These are phyloP conservation scores for Austroboletus festivus DNA, from an alignment of 768 basidiomycete species.

Conservation along the genomic window DNA sequence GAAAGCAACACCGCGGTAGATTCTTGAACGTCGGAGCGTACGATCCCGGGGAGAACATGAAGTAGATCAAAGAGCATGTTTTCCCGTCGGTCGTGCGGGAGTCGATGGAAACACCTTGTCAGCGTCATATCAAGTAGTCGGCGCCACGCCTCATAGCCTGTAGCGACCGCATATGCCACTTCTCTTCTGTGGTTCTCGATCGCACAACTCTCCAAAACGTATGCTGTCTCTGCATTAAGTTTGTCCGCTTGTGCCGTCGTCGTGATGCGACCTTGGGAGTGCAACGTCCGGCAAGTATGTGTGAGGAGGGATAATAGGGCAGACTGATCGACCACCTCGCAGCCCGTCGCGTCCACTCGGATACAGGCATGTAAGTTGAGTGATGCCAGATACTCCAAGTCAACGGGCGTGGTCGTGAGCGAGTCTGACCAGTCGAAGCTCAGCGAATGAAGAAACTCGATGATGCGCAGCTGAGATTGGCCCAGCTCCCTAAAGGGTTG, in stretches of 20 bases:
- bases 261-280: slow-evolving; percentile 64
- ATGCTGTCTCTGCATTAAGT: slow-evolving; percentile 63
- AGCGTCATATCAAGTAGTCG: slow-evolving; percentile 80
- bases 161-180: slow-evolving; percentile 65
- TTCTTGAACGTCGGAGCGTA: slow-evolving; percentile 62
- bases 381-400: slow-evolving; percentile 61
- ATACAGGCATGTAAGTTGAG: slow-evolving; percentile 71
- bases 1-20: slow-evolving; percentile 79
- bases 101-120: slow-evolving; percentile 79
- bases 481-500: slow-evolving; percentile 67
- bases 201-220: slow-evolving; percentile 80
- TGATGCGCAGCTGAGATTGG: slow-evolving; percentile 80
- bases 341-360: slow-evolving; percentile 65
- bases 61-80: slow-evolving; percentile 89
- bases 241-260: slow-evolving; percentile 62
- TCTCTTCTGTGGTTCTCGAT: slow-evolving; percentile 87
- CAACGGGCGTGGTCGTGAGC: slow-evolving; percentile 51
- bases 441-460: slow-evolving; percentile 84
- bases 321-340: slow-evolving; percentile 76
- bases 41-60: slow-evolving; percentile 74
- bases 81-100: slow-evolving; percentile 81
- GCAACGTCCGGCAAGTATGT: slow-evolving; percentile 55
- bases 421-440: slow-evolving; percentile 88
- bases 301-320: slow-evolving; percentile 70
- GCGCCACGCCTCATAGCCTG: slow-evolving; percentile 82